Base-by-base conservation (phyloP, 2,329 filamentous ascomycete species). In the Sphaerulina vaccinii region DNA sequence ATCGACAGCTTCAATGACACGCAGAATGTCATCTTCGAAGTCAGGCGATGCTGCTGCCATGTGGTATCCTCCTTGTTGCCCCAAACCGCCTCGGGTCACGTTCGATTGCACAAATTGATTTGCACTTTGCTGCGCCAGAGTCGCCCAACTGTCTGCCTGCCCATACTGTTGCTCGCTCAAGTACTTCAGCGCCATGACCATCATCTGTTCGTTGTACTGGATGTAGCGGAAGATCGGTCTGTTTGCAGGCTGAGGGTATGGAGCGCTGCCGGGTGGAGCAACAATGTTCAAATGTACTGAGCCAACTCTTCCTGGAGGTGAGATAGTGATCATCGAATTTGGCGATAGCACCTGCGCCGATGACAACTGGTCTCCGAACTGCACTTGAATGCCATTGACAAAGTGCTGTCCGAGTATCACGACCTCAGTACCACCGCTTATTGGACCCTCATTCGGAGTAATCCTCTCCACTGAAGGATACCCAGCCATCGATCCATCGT, bases 371-470 rank as follows among this genome's bases (percentile, higher is more conserved):
- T 86, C 82, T 16, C 91, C 91, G 68, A 96, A 96, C 70, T 90
- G 87, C 49, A 96, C 88, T 56, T 91, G 87, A 56, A 95, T 79
- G 1, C 83, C 83, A 70, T 87, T 85, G 58, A 84, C 85, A 67
- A 96, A 95, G 11, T 85, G 83, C 58, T 84, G 87, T 15, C 91
- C 90, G 7, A 95, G 76, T 50, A 93, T 81, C 0, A 88, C 92
- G 2, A 96, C 89, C 68, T 96, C 90, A 46, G 89, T 90, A 36
- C 90, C 90, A 53, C 90, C 90, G 29, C 82, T 83, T 52, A 85
- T 88, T 5, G 90, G 88, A 0, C 90, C 90, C 68, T 95, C 88
- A 23, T 80, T 80, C 0, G 91, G 90, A 29, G 93, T 88, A 55
- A 96, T 79, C 11, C 53, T 42, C 8, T 46, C 46, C 32, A 60